Conservation (phyloP, 805 yeast species). For the Saccharomyces paradoxus region DNA sequence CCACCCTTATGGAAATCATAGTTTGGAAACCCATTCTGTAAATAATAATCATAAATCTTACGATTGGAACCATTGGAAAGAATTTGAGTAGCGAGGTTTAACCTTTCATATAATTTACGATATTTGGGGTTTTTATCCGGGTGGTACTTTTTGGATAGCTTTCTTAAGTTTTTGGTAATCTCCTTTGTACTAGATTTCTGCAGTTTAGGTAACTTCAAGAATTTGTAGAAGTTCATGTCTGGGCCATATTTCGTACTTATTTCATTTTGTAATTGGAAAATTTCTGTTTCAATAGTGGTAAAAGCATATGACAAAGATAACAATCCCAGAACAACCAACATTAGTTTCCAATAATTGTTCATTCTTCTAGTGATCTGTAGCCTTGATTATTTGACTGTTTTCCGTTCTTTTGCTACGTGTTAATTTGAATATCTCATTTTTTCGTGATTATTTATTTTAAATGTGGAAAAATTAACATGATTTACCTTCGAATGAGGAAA, state of each 20-base stretch:
- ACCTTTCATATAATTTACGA: conserved; percentile 55
- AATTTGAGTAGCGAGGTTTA: conserved; percentile 69
- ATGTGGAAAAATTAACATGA: neutral
- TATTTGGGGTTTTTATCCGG: conserved; percentile 67
- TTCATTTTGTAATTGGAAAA: conserved; percentile 63
- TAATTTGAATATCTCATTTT: neutral
- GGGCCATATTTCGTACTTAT: conserved; percentile 55
- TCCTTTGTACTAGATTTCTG: conserved; percentile 42
- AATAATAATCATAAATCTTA: conserved; percentile 76
- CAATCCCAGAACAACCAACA: conserved; percentile 13
- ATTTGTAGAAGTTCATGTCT: conserved; percentile 57
- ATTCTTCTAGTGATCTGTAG: neutral
- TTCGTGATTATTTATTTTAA: neutral
- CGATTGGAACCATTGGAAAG: conserved; percentile 52
- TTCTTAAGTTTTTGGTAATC: conserved; percentile 60
- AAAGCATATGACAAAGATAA: conserved; percentile 39
- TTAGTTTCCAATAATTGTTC: neutral
- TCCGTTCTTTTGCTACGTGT: neutral
- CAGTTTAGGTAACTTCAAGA: conserved; percentile 42
- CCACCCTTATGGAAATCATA: conserved; percentile 58
- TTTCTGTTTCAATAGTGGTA: conserved; percentile 65
- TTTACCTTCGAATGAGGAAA: neutral
- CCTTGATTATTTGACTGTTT: neutral
- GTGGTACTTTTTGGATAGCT: conserved; percentile 62
- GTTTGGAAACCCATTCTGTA: conserved; percentile 76